phyloP scores from a whole-genome alignment of 1,139 yeast genomes.

The Sugiyamaella japonica region DNA sequence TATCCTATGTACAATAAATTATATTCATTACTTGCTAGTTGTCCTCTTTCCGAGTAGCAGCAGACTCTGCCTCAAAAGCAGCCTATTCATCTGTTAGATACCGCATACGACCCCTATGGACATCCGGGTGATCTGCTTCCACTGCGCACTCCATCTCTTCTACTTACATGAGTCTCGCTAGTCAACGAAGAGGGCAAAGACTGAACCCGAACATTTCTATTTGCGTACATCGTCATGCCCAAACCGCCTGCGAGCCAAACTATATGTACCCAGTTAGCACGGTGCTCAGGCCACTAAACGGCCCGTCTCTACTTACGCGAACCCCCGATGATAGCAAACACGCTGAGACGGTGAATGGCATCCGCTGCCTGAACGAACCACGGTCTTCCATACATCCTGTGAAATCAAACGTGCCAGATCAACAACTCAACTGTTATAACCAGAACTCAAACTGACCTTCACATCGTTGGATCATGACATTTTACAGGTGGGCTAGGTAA shows the following conservation, averaged over 20 bases:
- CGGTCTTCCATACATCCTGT: slow-evolving; percentile 51
- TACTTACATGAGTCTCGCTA: slow-evolving; percentile 19
- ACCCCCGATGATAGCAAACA: slow-evolving; percentile 68
- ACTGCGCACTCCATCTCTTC: background rate
- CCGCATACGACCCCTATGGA: too few species aligned
- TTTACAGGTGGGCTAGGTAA: background rate
- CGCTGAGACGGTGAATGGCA: slow-evolving; percentile 79
- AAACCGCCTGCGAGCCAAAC: slow-evolving; percentile 60
- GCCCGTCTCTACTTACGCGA: slow-evolving; percentile 43
- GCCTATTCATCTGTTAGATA: slow-evolving; percentile 19
- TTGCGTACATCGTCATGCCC: slow-evolving; percentile 60
- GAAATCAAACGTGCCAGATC: background rate
- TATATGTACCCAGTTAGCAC: slow-evolving; percentile 2
- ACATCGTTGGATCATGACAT: background rate
- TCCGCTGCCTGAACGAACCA: slow-evolving; percentile 80
- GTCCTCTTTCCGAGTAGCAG: slow-evolving; percentile 15
- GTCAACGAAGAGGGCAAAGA: slow-evolving; percentile 19
- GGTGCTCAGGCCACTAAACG: background rate
- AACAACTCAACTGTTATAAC: background rate
- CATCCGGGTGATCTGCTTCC: background rate
- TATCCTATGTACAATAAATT: slow-evolving; percentile 9
- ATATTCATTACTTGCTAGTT: background rate
- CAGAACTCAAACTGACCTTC: background rate
- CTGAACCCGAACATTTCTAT: slow-evolving; percentile 32
- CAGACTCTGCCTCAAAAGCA: slow-evolving; percentile 16